A percentile compares a stretch with the other conserved stretches of the same genome.
Conservation (phyloP, 1,284 basidiomycete species). For the Ceratobasidium sp. region DNA sequence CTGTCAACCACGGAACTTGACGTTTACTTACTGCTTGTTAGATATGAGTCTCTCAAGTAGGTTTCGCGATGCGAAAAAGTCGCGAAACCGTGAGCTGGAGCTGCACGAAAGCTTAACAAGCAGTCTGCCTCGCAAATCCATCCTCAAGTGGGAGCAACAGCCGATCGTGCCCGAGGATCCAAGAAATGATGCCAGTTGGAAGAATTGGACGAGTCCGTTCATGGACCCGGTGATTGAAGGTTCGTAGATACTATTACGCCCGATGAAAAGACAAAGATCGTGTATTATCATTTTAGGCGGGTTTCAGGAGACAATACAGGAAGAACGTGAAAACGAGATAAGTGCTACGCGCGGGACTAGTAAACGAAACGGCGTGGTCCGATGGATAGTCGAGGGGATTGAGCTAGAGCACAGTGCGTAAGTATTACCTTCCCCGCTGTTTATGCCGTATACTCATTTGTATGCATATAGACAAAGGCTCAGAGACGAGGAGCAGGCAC, state of each 20-base stretch:
- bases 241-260: not conserved
- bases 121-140: not conserved
- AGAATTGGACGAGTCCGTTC: slow-evolving; percentile 1
- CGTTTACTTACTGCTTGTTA: not conserved
- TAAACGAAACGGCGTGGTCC: not conserved
- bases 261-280: not conserved
- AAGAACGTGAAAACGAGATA: not conserved
- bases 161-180: not conserved
- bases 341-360: not conserved
- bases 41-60: not conserved
- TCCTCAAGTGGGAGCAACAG: not conserved
- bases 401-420: slow-evolving; percentile 14
- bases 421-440: not conserved
- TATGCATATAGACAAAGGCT: not conserved
- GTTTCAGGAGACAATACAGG: not conserved
- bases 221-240: slow-evolving; percentile 5
- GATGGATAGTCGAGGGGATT: not conserved
- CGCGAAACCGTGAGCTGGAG: not conserved
- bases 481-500: not conserved
- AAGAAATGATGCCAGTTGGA: not conserved
- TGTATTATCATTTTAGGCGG: not conserved
- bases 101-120: not conserved
- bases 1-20: too few relatives aligned
- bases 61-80: not conserved
- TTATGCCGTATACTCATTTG: not conserved